Evolutionary conservation across 805 yeast genomes (phyloP).

Genomic region (Ogataea salicorniae): DNA sequence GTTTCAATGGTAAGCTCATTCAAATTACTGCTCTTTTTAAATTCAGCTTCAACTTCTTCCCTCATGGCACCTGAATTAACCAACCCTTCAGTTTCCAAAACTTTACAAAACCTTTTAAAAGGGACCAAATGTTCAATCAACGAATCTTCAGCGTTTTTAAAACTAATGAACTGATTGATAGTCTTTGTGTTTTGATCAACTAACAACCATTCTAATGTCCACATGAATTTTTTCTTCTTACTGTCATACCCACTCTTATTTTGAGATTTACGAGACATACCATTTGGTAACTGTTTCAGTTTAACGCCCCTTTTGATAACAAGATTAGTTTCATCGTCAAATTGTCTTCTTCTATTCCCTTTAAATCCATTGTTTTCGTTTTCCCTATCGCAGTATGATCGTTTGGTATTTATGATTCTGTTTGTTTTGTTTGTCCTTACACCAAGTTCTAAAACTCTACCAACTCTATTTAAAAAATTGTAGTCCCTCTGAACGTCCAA

Average conservation of each 20-base stretch:
- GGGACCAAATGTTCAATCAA: constrained; percentile 39
- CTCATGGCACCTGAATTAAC: constrained; percentile 11
- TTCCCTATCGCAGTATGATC: constrained; percentile 9
- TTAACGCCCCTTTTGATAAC: constrained; percentile 59
- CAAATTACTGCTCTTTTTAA: not conserved
- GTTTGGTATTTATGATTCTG: constrained; percentile 31
- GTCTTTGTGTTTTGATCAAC: constrained; percentile 21
- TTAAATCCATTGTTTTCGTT: constrained; percentile 17
- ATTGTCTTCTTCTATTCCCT: constrained; percentile 28
- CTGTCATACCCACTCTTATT: constrained; percentile 73
- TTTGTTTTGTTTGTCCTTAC: constrained; percentile 48
- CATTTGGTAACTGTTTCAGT: constrained; percentile 58
- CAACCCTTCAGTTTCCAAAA: constrained; percentile 32
- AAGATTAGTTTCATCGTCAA: constrained; percentile 15
- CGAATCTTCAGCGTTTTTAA: constrained; percentile 35
- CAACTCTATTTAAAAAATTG: constrained; percentile 59
- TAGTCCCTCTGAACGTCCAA: constrained; percentile 75
- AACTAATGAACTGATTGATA: constrained; percentile 28
- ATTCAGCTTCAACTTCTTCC: not conserved
- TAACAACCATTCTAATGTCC: constrained; percentile 78
- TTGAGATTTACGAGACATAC: constrained; percentile 61
- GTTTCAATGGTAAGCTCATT: not conserved
- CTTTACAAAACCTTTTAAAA: constrained; percentile 26
- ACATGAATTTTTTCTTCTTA: constrained; percentile 51
- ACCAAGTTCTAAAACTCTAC: constrained; percentile 55